Base-by-base conservation (phyloP, 306 rosid species). In the Malus domestica region DNA sequence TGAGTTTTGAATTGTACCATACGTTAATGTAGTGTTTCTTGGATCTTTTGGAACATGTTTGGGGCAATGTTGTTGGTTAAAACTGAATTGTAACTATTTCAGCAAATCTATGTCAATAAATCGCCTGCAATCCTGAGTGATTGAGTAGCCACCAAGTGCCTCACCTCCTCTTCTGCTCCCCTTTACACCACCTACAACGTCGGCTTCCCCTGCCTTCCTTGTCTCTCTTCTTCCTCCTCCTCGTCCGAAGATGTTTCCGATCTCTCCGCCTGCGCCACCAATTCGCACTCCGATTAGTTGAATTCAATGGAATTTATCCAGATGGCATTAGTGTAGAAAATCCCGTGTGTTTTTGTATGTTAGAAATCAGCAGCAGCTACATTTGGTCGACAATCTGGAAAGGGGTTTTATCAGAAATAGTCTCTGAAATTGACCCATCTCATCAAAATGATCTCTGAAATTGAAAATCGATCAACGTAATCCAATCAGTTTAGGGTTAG, bases 121-220 rank as follows among this genome's bases (percentile, higher is more conserved):
- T 91, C 63, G 91, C 98, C 11, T 93, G 98, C 84, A 93, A 93
- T 52, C 98, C 97, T 4, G 84, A 93, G 72, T 81, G 86, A 63
- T 51, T 93, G 13, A 80, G 51, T 68, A 78, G 83, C 78, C 85
- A 85, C 82, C 84, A 77, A 74, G 91, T 89, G 60, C 83, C 89
- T 51, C 73, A 75, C 49, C 86, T 89, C 75, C 80, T 93, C 86
- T 93, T 89, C 86, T 91, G 93, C 73, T 70, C 84, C 72, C 97
- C 97, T 58, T 63, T 90, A 54, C 90, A 44, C 4, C 71, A 54
- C 6, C 67, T 87, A 57, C 88, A 84, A 51, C 88, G 85, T 29
- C 60, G 80, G 84, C 64, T 72, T 83, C 72, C 87, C 87, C 42
- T 77, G 79, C 81, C 35, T 32, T 58, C 81, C 35, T 32, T 58